Percentiles rank a stretch among this genome's conserved stretches.
These are phyloP conservation scores for Mortierella alpina DNA, from an alignment of 192 early-diverging fungal species.

Conservation along the genomic window DNA sequence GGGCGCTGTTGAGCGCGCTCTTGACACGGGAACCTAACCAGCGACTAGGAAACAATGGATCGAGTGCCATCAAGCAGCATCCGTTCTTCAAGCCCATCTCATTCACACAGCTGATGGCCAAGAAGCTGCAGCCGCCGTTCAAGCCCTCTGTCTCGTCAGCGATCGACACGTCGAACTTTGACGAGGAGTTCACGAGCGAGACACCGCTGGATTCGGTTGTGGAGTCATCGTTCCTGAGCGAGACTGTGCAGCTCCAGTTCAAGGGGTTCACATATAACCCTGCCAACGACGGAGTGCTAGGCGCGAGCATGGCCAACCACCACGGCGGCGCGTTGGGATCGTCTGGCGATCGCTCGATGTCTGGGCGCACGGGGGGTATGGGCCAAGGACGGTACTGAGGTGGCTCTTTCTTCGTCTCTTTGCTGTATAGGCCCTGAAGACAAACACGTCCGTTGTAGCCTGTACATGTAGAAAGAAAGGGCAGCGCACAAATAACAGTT, in stretches of 20 bases:
- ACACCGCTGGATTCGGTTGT: slow-evolving; percentile 88
- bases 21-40: slow-evolving; percentile 83
- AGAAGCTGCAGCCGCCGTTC: slow-evolving; percentile 94
- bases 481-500: no score
- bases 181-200: slow-evolving; percentile 97
- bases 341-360: slow-evolving; percentile 19
- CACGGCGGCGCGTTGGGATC: slow-evolving; percentile 14
- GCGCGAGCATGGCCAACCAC: slow-evolving; percentile 61
- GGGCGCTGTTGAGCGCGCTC: slow-evolving; percentile 76
- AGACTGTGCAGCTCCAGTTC: slow-evolving; percentile 95
- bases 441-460: no score
- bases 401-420: no score
- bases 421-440: no score
- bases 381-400: slow-evolving; percentile 9
- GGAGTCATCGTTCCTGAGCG: slow-evolving; percentile 84
- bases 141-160: slow-evolving; percentile 90
- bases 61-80: slow-evolving; percentile 93
- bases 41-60: slow-evolving; percentile 89
- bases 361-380: slow-evolving; percentile 13
- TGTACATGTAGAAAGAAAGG: no score
- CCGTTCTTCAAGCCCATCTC: slow-evolving; percentile 93
- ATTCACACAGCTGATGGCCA: slow-evolving; percentile 87
- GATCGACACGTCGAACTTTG: slow-evolving; percentile 97
- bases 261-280: slow-evolving; percentile 92
- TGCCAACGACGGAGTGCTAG: slow-evolving; percentile 79